Conservation (phyloP, 176 grass and related monocot species). For the Oryza glumipatula region DNA sequence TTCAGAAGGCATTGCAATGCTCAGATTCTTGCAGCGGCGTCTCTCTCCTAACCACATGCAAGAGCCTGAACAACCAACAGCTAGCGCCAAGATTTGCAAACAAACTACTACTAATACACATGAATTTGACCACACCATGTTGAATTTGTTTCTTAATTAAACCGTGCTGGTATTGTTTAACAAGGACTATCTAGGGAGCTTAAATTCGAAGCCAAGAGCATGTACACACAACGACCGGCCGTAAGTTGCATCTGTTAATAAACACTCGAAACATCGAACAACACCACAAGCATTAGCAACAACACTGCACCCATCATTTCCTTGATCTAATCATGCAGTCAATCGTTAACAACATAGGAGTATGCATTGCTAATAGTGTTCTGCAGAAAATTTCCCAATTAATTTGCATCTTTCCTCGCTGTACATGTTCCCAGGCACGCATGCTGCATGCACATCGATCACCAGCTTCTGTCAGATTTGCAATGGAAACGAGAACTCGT, state of each 20-base stretch:
- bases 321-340: background rate
- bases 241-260: background rate
- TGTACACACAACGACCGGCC: background rate
- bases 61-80: background rate
- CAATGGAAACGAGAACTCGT: background rate
- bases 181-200: background rate
- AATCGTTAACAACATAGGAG: background rate
- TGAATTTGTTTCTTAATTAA: too few species aligned
- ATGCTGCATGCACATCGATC: background rate
- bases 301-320: background rate
- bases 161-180: background rate
- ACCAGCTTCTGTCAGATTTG: background rate
- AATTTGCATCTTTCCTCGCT: background rate
- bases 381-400: background rate
- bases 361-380: background rate
- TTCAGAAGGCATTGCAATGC: background rate
- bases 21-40: background rate
- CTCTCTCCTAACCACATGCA: background rate
- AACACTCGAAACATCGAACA: background rate
- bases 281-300: background rate
- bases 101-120: background rate
- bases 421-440: background rate
- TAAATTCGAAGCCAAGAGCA: background rate
- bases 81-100: background rate
- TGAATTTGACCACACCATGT: background rate